phyloP scores from a whole-genome alignment of 305 asterid species.

The Fraxinus velutina region DNA sequence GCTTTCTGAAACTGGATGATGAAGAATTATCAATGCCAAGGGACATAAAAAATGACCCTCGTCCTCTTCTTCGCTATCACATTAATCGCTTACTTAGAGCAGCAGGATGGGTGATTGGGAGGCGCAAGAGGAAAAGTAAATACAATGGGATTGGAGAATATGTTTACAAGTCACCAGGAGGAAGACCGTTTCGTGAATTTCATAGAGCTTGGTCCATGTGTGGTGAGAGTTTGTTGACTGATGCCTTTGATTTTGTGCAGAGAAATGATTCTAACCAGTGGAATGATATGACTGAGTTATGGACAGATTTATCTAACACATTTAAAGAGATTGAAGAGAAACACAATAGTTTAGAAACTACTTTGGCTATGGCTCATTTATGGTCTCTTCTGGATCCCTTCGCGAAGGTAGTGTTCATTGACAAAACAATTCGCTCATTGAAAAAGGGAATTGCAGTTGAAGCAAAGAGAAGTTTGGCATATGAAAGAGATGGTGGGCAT shows the following conservation, averaged over 20 bases:
- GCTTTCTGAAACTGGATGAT: constrained; percentile 73
- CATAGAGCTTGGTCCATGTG: constrained; percentile 86
- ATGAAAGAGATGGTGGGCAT: constrained; percentile 44
- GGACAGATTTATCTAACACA: constrained; percentile 60
- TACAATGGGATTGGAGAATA: constrained; percentile 81
- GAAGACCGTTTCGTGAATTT: constrained; percentile 95
- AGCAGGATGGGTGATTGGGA: constrained; percentile 91
- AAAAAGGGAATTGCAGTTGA: constrained; percentile 71
- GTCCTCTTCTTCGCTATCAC: constrained; percentile 96
- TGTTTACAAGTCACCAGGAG: constrained; percentile 80
- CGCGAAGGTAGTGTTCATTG: constrained; percentile 82
- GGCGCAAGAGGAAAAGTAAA: constrained; percentile 81
- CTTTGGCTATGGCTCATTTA: constrained; percentile 60
- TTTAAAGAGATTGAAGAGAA: constrained; percentile 61
- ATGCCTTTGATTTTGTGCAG: constrained; percentile 40
- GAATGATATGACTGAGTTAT: constrained; percentile 67
- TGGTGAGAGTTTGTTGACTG: constrained; percentile 62
- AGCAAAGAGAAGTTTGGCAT: constrained; percentile 57
- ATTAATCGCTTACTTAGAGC: constrained; percentile 76
- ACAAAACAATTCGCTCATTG: constrained; percentile 65
- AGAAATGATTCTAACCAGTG: constrained; percentile 51
- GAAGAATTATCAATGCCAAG: constrained; percentile 63
- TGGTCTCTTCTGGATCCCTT: constrained; percentile 96
- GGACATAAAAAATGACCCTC: constrained; percentile 76
- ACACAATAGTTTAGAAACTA: constrained; percentile 44